phyloP scores from a whole-genome alignment of 2,329 filamentous ascomycete genomes.

The Thielaviopsis euricoi region DNA sequence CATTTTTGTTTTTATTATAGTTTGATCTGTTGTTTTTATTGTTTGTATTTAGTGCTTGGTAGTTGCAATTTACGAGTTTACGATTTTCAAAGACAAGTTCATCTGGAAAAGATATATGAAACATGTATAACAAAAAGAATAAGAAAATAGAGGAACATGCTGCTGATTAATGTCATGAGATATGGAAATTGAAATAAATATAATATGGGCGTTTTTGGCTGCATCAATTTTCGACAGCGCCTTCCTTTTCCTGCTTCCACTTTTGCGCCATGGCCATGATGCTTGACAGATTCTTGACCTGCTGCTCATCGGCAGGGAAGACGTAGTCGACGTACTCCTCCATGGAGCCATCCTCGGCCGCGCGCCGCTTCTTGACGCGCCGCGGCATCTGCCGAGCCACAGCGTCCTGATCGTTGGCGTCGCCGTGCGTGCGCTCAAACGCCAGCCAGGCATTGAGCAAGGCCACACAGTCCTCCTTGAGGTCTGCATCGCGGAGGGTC shows the following conservation, averaged over 20 bases:
- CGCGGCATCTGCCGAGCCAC: slow-evolving; percentile 90
- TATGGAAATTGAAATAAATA: not conserved
- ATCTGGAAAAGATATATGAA: not conserved
- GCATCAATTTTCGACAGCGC: slow-evolving; percentile 4
- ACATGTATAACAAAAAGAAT: not conserved
- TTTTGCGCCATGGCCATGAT: slow-evolving; percentile 71
- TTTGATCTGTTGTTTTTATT: not conserved
- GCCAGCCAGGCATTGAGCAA: slow-evolving; percentile 83
- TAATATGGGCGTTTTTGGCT: not conserved
- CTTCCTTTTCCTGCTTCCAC: slow-evolving; percentile 57
- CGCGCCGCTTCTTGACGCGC: slow-evolving; percentile 79
- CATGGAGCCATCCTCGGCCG: slow-evolving; percentile 79
- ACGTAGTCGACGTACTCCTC: slow-evolving; percentile 97
- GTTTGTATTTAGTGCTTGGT: not conserved
- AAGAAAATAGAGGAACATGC: not conserved
- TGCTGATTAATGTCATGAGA: not conserved
- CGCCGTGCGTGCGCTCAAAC: slow-evolving; percentile 79
- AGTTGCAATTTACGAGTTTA: not conserved
- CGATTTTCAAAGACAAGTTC: not conserved
- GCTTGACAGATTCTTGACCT: slow-evolving; percentile 66
- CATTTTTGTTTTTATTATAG: too few species aligned
- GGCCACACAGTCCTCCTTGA: slow-evolving; percentile 87
- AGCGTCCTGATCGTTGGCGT: slow-evolving; percentile 55
- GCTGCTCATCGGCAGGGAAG: slow-evolving; percentile 88
- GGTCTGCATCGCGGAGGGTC: slow-evolving; percentile 72